Conservation (phyloP, 2,329 filamentous ascomycete species). For the Aspergillus versicolor region DNA sequence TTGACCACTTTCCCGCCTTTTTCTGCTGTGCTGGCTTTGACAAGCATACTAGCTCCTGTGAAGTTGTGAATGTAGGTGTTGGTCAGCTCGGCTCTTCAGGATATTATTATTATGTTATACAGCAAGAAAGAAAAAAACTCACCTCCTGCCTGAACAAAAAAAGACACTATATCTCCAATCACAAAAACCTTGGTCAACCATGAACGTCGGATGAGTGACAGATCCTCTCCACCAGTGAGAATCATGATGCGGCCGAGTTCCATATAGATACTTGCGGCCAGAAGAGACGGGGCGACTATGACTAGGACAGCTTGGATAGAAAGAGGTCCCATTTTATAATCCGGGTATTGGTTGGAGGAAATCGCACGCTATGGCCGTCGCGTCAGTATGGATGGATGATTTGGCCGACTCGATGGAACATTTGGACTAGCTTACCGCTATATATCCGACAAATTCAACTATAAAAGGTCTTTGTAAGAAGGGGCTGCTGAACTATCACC, state of each 20-base stretch:
- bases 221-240: neutral
- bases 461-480: neutral
- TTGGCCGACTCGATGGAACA: too few species aligned
- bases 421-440: neutral
- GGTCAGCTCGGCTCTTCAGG: neutral
- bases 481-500: neutral
- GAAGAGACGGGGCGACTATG: neutral
- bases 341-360: too few species aligned
- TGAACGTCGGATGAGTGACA: neutral
- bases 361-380: too few species aligned
- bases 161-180: neutral
- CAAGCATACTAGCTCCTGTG: neutral
- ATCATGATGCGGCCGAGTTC: neutral
- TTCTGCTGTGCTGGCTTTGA: neutral
- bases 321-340: neutral
- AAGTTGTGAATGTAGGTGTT: too few species aligned
- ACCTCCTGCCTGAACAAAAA: neutral
- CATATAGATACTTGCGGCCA: neutral
- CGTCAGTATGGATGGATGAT: too few species aligned
- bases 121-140: neutral
- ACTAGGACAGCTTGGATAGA: neutral
- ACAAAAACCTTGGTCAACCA: neutral
- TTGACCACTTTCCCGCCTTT: neutral
- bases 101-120: neutral
- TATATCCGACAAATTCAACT: neutral